These are phyloP conservation scores for Chaetomiaceae sp. DNA, from an alignment of 2,329 filamentous ascomycete genomes.

Conservation along the genomic window DNA sequence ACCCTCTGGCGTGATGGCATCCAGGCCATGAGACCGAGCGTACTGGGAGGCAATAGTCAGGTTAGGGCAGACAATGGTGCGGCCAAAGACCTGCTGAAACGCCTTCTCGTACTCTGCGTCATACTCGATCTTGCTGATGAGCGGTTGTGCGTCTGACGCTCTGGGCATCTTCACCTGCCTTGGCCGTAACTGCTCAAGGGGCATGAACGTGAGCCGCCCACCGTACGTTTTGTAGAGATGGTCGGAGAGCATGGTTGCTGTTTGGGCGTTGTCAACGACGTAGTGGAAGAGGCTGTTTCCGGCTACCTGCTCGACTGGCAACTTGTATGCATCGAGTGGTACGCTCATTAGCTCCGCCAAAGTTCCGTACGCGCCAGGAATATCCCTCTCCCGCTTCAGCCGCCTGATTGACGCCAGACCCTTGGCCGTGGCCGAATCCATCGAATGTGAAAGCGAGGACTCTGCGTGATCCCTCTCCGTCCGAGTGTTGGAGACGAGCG, in stretches of 20 bases:
- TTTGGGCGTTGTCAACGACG: constrained; percentile 86
- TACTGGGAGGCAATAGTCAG: constrained; percentile 85
- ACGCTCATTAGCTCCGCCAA: constrained; percentile 90
- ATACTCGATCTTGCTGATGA: constrained; percentile 80
- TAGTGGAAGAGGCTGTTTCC: constrained; percentile 94
- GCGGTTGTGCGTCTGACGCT: constrained; percentile 79
- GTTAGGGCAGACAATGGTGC: constrained; percentile 89
- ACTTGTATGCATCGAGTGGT: constrained; percentile 69
- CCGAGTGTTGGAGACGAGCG: constrained; percentile 68
- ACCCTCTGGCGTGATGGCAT: constrained; percentile 90
- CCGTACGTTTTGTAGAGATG: constrained; percentile 73
- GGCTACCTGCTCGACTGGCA: constrained; percentile 88
- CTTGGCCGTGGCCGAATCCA: constrained; percentile 83
- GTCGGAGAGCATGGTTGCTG: constrained; percentile 76
- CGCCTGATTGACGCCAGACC: constrained; percentile 83
- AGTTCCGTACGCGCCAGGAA: constrained; percentile 87
- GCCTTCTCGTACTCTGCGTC: constrained; percentile 74
- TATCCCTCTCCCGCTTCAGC: constrained; percentile 71
- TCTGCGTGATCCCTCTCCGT: constrained; percentile 76
- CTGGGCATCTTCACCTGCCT: constrained; percentile 73
- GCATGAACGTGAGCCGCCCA: constrained; percentile 92
- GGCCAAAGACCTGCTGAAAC: constrained; percentile 92
- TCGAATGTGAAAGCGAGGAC: constrained; percentile 71
- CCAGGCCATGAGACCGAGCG: constrained; percentile 83
- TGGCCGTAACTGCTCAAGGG: constrained; percentile 73